Percentiles rank a stretch among this genome's conserved stretches.
phyloP scores from a whole-genome alignment of 202 grass and related monocot genomes.

The Schoenoplectus triqueter region DNA sequence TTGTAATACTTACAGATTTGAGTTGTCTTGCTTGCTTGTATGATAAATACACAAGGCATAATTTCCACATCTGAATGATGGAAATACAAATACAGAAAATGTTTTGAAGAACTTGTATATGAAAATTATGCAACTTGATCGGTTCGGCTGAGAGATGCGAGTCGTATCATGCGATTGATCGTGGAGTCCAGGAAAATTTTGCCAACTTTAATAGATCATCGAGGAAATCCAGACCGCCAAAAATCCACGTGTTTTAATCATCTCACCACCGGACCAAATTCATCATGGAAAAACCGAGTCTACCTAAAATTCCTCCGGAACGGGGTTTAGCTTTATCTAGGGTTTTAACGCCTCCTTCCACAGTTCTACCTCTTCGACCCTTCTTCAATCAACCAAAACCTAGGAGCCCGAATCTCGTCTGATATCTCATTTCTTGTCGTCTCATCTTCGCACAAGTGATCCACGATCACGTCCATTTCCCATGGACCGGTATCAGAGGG shows the following conservation, averaged over 20 bases:
- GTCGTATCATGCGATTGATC: too few species aligned
- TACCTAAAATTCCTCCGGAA: constrained; percentile 40
- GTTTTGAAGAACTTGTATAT: too few species aligned
- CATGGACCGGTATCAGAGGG: constrained; percentile 87
- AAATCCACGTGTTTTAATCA: neutral
- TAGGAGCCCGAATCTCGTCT: constrained; percentile 17
- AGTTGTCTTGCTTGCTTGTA: too few species aligned
- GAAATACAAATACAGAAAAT: too few species aligned
- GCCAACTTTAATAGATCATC: neutral
- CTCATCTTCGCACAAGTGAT: constrained; percentile 2
- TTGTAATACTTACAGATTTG: too few species aligned
- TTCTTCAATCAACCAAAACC: constrained; percentile 26
- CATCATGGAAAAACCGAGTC: constrained; percentile 58
- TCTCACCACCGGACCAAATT: neutral
- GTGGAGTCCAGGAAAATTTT: too few species aligned
- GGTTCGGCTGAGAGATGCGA: too few species aligned
- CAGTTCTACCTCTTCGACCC: neutral
- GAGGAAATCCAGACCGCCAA: neutral
- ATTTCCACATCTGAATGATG: too few species aligned
- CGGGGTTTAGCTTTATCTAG: constrained; percentile 59
- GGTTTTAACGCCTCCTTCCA: constrained; percentile 52
- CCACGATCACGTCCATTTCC: constrained; percentile 32
- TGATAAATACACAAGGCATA: too few species aligned
- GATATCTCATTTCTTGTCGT: neutral
- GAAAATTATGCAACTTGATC: too few species aligned